A percentile compares a stretch with the other conserved stretches of the same genome.
phyloP scores from a whole-genome alignment of 352 stramenopile genomes.

The Paralagenidium karlingii region DNA sequence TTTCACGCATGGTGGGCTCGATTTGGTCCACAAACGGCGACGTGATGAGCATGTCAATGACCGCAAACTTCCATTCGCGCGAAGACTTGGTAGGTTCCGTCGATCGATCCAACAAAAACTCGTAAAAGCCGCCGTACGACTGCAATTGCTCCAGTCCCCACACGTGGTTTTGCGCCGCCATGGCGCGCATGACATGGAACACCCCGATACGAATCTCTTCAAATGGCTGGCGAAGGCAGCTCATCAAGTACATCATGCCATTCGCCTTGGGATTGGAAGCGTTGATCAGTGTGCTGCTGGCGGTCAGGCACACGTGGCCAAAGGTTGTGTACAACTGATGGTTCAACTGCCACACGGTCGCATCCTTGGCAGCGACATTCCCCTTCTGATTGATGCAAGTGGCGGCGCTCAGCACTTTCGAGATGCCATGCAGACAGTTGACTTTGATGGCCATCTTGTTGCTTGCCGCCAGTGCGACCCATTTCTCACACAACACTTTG shows the following conservation, averaged over 20 bases:
- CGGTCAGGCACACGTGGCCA: slow-evolving; percentile 30
- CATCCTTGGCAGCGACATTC: slow-evolving; percentile 33
- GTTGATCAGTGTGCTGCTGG: slow-evolving; percentile 12
- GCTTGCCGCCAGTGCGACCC: slow-evolving; percentile 39
- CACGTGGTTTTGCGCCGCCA: slow-evolving; percentile 66
- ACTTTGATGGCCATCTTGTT: slow-evolving; percentile 61
- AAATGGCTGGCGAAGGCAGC: slow-evolving; percentile 70
- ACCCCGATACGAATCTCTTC: slow-evolving; percentile 65
- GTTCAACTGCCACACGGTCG: slow-evolving; percentile 46
- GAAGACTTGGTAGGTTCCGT: slow-evolving; percentile 77
- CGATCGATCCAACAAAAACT: slow-evolving; percentile 69
- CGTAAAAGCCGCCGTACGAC: slow-evolving; percentile 72
- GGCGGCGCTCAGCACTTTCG: slow-evolving; percentile 28
- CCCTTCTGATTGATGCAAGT: slow-evolving; percentile 25
- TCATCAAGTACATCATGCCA: slow-evolving; percentile 61
- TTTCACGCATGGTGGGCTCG: slow-evolving; percentile 39
- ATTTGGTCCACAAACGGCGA: slow-evolving; percentile 33
- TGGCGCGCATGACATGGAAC: slow-evolving; percentile 61
- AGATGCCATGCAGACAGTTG: slow-evolving; percentile 58
- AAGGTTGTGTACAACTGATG: slow-evolving; percentile 53
- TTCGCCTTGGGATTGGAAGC: background rate
- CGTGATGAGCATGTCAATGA: slow-evolving; percentile 60
- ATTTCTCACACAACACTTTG: slow-evolving; percentile 39
- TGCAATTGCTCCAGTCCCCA: slow-evolving; percentile 55
- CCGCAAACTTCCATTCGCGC: slow-evolving; percentile 81